phyloP scores from a whole-genome alignment of 768 basidiomycete species.

The Tylopilus plumbeoviolaceoides region DNA sequence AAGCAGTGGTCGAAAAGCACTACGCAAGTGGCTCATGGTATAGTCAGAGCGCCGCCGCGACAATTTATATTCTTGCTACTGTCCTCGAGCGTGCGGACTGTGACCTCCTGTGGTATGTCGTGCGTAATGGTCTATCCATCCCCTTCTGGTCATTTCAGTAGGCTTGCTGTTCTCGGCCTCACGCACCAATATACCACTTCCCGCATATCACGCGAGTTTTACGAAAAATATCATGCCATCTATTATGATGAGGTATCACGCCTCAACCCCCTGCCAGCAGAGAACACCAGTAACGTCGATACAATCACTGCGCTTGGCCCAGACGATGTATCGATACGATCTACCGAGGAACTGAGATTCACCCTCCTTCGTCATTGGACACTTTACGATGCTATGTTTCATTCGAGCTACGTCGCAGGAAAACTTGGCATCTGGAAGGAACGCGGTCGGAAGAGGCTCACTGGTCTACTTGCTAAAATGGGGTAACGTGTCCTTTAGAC shows the following conservation, averaged over 20 bases:
- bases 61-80: constrained; percentile 86
- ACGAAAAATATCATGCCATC: constrained; percentile 75
- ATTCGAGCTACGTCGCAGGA: constrained; percentile 93
- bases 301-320: constrained; percentile 58
- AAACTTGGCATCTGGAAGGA: constrained; percentile 98
- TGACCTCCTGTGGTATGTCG: constrained; percentile 80
- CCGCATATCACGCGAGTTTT: constrained; percentile 81
- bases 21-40: constrained; percentile 82
- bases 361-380: constrained; percentile 98
- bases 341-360: constrained; percentile 88
- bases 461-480: constrained; percentile 96
- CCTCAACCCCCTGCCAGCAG: constrained; percentile 64
- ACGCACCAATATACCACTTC: constrained; percentile 90
- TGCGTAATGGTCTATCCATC: neutral
- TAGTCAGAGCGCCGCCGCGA: constrained; percentile 86
- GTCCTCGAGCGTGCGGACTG: constrained; percentile 91
- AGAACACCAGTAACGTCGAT: constrained; percentile 34
- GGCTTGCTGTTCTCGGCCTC: constrained; percentile 90
- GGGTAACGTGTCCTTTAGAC: constrained; percentile 53
- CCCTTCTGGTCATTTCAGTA: constrained; percentile 28
- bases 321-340: constrained; percentile 79
- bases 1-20: constrained; percentile 69
- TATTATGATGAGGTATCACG: constrained; percentile 92
- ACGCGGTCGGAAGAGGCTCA: constrained; percentile 81
- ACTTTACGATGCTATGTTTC: constrained; percentile 95